phyloP scores from a whole-genome alignment of 768 basidiomycete genomes.

The Xanthoconium stramineum region DNA sequence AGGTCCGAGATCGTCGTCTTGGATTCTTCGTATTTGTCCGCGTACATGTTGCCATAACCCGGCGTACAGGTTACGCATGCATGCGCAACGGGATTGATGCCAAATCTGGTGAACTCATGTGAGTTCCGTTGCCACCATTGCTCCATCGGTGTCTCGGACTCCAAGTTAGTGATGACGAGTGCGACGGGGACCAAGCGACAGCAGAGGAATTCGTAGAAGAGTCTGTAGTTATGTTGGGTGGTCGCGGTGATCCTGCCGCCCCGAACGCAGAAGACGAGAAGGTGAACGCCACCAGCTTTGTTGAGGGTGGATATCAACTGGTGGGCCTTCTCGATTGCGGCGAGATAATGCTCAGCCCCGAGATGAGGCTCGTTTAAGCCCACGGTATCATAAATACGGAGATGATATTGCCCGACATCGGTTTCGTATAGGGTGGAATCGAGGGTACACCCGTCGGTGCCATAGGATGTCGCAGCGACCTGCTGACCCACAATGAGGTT shows the following conservation, averaged over 20 bases:
- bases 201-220: slow-evolving; percentile 40
- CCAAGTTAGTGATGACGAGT: slow-evolving; percentile 40
- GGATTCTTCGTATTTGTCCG: slow-evolving; percentile 37
- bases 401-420: slow-evolving; percentile 10
- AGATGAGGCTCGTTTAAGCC: slow-evolving; percentile 30
- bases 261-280: slow-evolving; percentile 39
- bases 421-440: slow-evolving; percentile 24
- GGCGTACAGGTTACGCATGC: slow-evolving; percentile 33
- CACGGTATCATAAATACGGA: slow-evolving; percentile 31
- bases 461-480: slow-evolving; percentile 31
- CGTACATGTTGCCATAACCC: slow-evolving; percentile 30
- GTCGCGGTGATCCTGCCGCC: slow-evolving; percentile 36
- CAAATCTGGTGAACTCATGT: slow-evolving; percentile 20
- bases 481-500: slow-evolving; percentile 37
- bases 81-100: slow-evolving; percentile 23
- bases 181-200: slow-evolving; percentile 36
- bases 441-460: slow-evolving; percentile 37
- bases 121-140: slow-evolving; percentile 33
- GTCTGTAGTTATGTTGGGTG: slow-evolving; percentile 34
- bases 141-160: slow-evolving; percentile 33
- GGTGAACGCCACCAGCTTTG: slow-evolving; percentile 31
- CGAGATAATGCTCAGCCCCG: slow-evolving; percentile 20
- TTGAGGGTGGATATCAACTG: slow-evolving; percentile 30
- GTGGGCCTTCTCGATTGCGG: slow-evolving; percentile 30
- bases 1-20: slow-evolving; percentile 25